A percentile compares a stretch with the other conserved stretches of the same genome.
Evolutionary conservation across 192 early-diverging fungal genomes (phyloP).

Genomic region (Funneliformis geosporum): DNA sequence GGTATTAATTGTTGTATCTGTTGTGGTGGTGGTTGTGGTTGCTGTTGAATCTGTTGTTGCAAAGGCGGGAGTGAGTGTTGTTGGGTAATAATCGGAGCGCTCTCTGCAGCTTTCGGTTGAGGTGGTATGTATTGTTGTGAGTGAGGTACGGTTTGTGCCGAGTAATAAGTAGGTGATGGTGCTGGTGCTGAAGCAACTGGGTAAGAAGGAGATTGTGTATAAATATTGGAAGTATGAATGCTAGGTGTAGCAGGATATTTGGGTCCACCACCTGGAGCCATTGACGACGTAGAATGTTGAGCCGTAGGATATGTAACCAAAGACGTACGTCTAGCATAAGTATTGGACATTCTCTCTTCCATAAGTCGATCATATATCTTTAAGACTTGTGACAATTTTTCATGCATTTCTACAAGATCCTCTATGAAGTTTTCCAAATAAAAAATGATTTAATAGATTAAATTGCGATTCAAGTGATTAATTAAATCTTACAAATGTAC

Average conservation of each 20-base stretch:
- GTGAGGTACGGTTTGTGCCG: neutral
- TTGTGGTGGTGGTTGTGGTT: neutral
- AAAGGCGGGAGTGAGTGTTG: neutral
- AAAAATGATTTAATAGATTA: constrained; percentile 3
- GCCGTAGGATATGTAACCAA: neutral
- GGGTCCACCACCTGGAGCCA: neutral
- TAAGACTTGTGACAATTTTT: constrained; percentile 78
- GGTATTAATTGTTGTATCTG: neutral
- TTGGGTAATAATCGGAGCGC: neutral
- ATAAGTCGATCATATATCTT: constrained; percentile 87
- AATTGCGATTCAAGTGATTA: neutral
- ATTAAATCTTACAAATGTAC: constrained; percentile 7
- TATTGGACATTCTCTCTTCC: constrained; percentile 63
- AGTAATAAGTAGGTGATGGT: constrained; percentile 17
- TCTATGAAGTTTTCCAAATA: constrained; percentile 31
- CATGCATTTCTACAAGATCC: constrained; percentile 75
- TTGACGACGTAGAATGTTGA: neutral
- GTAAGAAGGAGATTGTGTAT: constrained; percentile 16
- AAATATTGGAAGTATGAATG: neutral
- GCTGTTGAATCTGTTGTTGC: constrained; percentile 5
- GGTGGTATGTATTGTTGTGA: constrained; percentile 3
- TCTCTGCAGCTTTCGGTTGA: neutral
- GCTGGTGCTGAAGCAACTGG: constrained; percentile 32
- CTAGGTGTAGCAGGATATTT: constrained; percentile 13
- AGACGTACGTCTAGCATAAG: constrained; percentile 33